These are phyloP conservation scores for Cystoderma amianthinum DNA, from an alignment of 768 basidiomycete species.

Conservation along the genomic window DNA sequence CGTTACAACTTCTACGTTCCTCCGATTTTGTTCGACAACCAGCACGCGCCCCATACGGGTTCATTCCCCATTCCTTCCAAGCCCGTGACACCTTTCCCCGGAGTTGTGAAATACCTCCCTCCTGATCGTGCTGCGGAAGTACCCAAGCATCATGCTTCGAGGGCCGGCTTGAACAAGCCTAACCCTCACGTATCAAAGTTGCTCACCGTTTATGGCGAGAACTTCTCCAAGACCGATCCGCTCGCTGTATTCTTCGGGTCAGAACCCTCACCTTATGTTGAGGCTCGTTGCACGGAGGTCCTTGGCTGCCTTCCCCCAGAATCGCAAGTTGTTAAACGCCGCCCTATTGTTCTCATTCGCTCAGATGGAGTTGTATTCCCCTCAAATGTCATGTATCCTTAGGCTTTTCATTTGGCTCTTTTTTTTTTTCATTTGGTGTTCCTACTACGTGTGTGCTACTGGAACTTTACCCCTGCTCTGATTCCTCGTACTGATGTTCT, in stretches of 20 bases:
- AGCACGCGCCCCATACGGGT: constrained; percentile 60
- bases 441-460: constrained; percentile 15
- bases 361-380: constrained; percentile 87
- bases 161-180: constrained; percentile 67
- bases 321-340: constrained; percentile 54
- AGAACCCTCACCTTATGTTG: constrained; percentile 81
- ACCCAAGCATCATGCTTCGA: constrained; percentile 65
- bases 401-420: constrained; percentile 18
- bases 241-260: constrained; percentile 82
- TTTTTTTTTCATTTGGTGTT: constrained; percentile 18
- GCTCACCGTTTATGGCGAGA: constrained; percentile 85
- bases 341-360: constrained; percentile 77
- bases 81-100: constrained; percentile 81
- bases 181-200: constrained; percentile 74
- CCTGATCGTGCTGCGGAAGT: constrained; percentile 82
- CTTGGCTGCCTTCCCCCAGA: constrained; percentile 78
- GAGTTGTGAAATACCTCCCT: constrained; percentile 85
- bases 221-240: constrained; percentile 80
- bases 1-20: constrained; percentile 94
- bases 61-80: constrained; percentile 78
- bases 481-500: constrained; percentile 8
- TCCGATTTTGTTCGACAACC: constrained; percentile 75
- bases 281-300: constrained; percentile 84
- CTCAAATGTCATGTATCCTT: constrained; percentile 75
- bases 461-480: constrained; percentile 10